phyloP scores from a whole-genome alignment of 1,139 yeast genomes.

The Blastobotrys raffinosifermentans region DNA sequence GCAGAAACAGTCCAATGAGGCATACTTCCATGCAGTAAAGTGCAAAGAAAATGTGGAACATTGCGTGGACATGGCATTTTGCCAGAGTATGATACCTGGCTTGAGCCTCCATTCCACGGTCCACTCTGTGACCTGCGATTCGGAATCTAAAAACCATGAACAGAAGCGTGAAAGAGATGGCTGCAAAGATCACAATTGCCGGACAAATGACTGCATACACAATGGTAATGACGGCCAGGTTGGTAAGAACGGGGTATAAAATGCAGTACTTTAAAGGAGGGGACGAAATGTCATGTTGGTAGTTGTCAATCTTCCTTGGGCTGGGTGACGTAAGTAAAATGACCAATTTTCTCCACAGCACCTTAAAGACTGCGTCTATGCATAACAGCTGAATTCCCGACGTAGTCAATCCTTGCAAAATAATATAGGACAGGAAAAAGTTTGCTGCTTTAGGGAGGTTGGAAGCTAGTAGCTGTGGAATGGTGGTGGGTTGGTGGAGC shows the following conservation, averaged over 20 bases:
- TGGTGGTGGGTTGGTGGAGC: conserved; percentile 63
- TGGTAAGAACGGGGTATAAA: conserved; percentile 66
- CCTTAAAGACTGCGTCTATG: not conserved
- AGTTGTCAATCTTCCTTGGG: conserved; percentile 49
- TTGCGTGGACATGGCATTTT: conserved; percentile 7
- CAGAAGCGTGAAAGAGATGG: conserved; percentile 51
- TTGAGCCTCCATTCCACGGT: conserved; percentile 14
- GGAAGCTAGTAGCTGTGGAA: conserved; percentile 63
- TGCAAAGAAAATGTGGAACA: conserved; percentile 72
- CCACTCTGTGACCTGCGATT: conserved; percentile 35
- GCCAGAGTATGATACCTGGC: not conserved
- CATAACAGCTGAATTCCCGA: conserved; percentile 45
- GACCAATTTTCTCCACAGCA: no score
- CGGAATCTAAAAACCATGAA: conserved; percentile 61
- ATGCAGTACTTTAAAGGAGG: conserved; percentile 68
- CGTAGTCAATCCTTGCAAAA: conserved; percentile 66
- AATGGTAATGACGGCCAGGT: conserved; percentile 69
- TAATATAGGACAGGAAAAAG: conserved; percentile 68
- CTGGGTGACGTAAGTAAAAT: conserved; percentile 36
- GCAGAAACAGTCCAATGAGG: conserved; percentile 64
- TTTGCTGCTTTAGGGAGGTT: conserved; percentile 79
- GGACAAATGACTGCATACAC: conserved; percentile 78
- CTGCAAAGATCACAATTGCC: conserved; percentile 56
- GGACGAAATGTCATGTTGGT: conserved; percentile 32
- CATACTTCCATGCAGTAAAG: conserved; percentile 74